Percentiles rank a stretch among this genome's conserved stretches.
phyloP scores from a whole-genome alignment of 2,329 filamentous ascomycete species.

The Pseudonectria foliicola region DNA sequence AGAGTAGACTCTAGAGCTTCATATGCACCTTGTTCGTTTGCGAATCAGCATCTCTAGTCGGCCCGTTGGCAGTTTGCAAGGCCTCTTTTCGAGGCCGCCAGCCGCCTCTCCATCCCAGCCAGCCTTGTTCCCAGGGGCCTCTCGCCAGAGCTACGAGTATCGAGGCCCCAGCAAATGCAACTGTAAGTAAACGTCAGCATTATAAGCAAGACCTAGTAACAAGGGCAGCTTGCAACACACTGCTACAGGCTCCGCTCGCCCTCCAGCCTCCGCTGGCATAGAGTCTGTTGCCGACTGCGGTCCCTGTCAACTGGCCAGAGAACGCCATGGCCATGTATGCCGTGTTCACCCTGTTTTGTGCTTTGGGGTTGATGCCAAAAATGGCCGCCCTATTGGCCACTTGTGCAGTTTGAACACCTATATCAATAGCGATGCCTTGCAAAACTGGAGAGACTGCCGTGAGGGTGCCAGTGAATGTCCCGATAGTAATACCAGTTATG shows the following conservation, averaged over 20 bases:
- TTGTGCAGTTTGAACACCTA: slow-evolving; percentile 66
- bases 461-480: slow-evolving; percentile 60
- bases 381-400: slow-evolving; percentile 67
- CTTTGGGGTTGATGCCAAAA: slow-evolving; percentile 62
- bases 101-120: slow-evolving; percentile 27
- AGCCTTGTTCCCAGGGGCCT: slow-evolving; percentile 24
- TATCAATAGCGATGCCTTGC: slow-evolving; percentile 63
- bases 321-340: slow-evolving; percentile 75
- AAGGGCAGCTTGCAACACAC: slow-evolving; percentile 9
- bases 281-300: slow-evolving; percentile 48
- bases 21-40: too few species aligned
- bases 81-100: slow-evolving; percentile 16
- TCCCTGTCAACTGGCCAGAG: slow-evolving; percentile 67
- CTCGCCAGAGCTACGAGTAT: slow-evolving; percentile 23
- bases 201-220: too few species aligned
- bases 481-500: slow-evolving; percentile 55
- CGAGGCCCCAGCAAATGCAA: slow-evolving; percentile 19
- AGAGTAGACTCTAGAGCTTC: too few species aligned
- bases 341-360: slow-evolving; percentile 70
- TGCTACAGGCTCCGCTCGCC: slow-evolving; percentile 35
- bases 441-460: slow-evolving; percentile 65
- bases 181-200: neutral
- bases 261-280: slow-evolving; percentile 46
- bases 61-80: too few species aligned
- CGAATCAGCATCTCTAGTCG: too few species aligned